phyloP scores from a whole-genome alignment of 2,329 filamentous ascomycete genomes.

The Camillea tinctor region DNA sequence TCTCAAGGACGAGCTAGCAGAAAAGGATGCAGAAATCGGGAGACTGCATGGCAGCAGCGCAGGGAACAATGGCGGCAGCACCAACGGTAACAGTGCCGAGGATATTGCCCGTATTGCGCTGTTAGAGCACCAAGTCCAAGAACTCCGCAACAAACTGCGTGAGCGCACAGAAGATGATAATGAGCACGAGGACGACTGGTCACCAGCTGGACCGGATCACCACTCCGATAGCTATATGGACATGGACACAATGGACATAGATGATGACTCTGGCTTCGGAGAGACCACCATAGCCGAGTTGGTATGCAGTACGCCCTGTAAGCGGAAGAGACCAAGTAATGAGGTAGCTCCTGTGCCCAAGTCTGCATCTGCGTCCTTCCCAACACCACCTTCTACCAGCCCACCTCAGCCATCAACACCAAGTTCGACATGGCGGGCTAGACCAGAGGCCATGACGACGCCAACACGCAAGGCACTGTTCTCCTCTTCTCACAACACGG shows the following conservation, averaged over 20 bases:
- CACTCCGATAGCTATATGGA: constrained; percentile 29
- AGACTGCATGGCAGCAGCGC: constrained; percentile 43
- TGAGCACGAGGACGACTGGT: constrained; percentile 5
- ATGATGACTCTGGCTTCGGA: constrained; percentile 41
- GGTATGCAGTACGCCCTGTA: constrained; percentile 52
- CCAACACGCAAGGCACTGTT: constrained; percentile 21
- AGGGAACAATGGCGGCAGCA: background rate
- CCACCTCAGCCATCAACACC: constrained; percentile 37
- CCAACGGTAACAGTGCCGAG: constrained; percentile 37
- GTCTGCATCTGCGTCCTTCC: constrained; percentile 41
- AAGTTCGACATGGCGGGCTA: constrained; percentile 26
- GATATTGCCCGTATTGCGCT: constrained; percentile 43
- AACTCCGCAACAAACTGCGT: constrained; percentile 32
- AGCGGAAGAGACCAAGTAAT: constrained; percentile 29
- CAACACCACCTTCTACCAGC: constrained; percentile 56
- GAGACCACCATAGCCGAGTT: constrained; percentile 52
- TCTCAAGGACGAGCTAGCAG: constrained; percentile 48
- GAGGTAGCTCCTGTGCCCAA: constrained; percentile 8
- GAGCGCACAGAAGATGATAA: constrained; percentile 8
- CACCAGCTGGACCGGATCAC: constrained; percentile 22
- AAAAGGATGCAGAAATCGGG: constrained; percentile 53
- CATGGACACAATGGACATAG: constrained; percentile 4
- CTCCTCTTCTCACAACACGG: constrained; percentile 31
- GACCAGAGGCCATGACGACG: background rate
- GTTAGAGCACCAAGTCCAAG: constrained; percentile 36